Evolutionary conservation across 2,329 filamentous ascomycete species (phyloP), one percentile per base, ranked within the genome.

Genomic region (Parastagonospora nodorum): DNA sequence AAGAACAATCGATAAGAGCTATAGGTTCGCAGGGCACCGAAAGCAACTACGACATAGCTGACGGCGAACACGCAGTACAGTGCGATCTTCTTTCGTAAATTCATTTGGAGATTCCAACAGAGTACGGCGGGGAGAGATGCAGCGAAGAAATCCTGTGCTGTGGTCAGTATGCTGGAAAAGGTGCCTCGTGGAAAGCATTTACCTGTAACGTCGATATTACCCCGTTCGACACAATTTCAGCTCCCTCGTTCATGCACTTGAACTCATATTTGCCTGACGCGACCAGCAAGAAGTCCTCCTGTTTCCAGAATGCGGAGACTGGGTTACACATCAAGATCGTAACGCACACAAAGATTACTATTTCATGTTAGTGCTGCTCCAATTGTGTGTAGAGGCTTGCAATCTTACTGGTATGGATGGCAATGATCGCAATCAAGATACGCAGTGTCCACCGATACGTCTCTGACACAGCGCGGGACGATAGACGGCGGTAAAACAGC

Each of bases 231-330:
- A 63, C 46, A 14, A 66, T 45, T 36, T 61, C 55, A 5, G 53
- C 58, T 8, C 58, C 61, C 46, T 65, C 63, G 24, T 66, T 56
- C 41, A 59, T 51, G 40, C 63, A 68, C 12, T 46, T 60, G 48
- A 53, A 68, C 29, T 54, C 52, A 33, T 60, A 62, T 8, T 32
- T 32, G 19, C 55, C 58, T 8, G 38, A 19, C 1, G 38, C 30
- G 8, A 52, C 9, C 8, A 30, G 12, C 30, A 59, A 57, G 10
- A 57, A n/a, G 32, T 66, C 43, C 5, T 50, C 4, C 35, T 62
- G 60, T 15, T 66, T 50, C 61, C 61, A 67, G 43, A 60, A 67
- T 2, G 61, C 64, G n/a, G 57, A 57, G 6, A 66, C 54, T 1
- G 61, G 63, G 6, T 45, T 39, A 43, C 64, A 67, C 32, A 47